Base-by-base conservation (phyloP, 345 rosid genomes). In the Microthlaspi erraticum region DNA sequence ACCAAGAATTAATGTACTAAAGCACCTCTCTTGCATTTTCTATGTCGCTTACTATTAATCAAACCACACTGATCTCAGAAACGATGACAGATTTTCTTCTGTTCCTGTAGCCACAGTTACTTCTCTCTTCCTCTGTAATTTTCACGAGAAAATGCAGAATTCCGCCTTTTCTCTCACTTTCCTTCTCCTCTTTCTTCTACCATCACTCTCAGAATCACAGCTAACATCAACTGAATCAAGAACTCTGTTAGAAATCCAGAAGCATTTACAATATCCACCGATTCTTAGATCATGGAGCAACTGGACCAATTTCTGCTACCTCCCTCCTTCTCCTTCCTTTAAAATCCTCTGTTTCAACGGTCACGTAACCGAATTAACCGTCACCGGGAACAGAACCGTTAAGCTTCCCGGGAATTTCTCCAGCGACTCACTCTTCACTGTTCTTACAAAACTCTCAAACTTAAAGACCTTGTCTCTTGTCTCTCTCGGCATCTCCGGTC, bases 401-500 rank as follows among this genome's bases (percentile, higher is more conserved):
- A 68, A 79, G 20, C 78, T 91, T 51, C 81, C 96, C 0, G 64
- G 33, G 1, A 66, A n/a, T 5, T 93, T 91, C 87, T 81, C 90
- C 41, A 80, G 84, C 17, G 96, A 91, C 70, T 50, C 94, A 10
- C 75, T 91, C 70, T 89, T 91, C 79, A 89, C 98, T 18, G 72
- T 69, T 49, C 76, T 93, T 6, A 84, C 91, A 41, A 91, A 83
- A 82, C 87, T 93, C 72, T 82, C 95, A 13, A 71, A 43, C 51
- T 79, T 93, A 80, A 81, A 79, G 79, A 75, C 77, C 4, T 33
- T 93, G 56, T 86, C 94, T 6, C 84, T 93, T 3, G 87, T 91
- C 48, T 89, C 94, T 13, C 73, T 91, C 9, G 98, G 96, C 7
- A 72, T 93, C 70, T 85, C 91, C 88, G 98, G 98, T 64, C 85